These are phyloP conservation scores for Pseudotsuga menziesii DNA, from an alignment of 75 land plant genomes.

Conservation along the genomic window DNA sequence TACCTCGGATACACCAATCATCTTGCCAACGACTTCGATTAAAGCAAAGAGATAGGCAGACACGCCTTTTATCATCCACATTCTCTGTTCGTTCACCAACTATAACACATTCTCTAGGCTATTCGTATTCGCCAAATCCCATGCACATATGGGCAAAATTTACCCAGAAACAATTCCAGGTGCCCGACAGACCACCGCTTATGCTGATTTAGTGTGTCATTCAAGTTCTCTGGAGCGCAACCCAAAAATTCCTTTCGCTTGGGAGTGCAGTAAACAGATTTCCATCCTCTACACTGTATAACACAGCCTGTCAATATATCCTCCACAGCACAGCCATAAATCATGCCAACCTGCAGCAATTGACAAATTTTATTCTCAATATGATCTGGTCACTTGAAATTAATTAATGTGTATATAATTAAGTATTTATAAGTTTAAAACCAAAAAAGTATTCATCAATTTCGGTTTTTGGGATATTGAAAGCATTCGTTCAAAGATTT, in stretches of 20 bases:
- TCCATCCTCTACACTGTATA: slow-evolving; percentile 39
- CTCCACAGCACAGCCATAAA: slow-evolving; percentile 29
- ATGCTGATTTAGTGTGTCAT: slow-evolving; percentile 17
- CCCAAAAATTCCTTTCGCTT: slow-evolving; percentile 24
- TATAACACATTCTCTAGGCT: slow-evolving; percentile 14
- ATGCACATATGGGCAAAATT: slow-evolving; percentile 21
- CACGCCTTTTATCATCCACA: slow-evolving; percentile 21
- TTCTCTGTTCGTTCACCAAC: slow-evolving; percentile 5
- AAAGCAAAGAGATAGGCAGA: slow-evolving; percentile 10
- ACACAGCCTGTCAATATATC: slow-evolving; percentile 26
- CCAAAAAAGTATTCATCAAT: too few relatives aligned
- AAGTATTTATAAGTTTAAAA: too few relatives aligned
- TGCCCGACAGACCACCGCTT: slow-evolving; percentile 29
- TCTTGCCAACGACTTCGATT: neutral
- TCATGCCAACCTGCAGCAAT: slow-evolving; percentile 34
- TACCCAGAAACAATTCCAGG: slow-evolving; percentile 18
- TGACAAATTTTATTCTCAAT: neutral
- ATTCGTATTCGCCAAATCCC: neutral
- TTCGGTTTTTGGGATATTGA: too few relatives aligned
- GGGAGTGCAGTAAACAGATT: slow-evolving; percentile 23
- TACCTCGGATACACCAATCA: slow-evolving; percentile 9
- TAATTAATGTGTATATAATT: too few relatives aligned
- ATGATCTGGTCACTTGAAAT: too few relatives aligned
- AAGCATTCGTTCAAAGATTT: too few relatives aligned
- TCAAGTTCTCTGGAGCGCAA: slow-evolving; percentile 10